A percentile compares a stretch with the other conserved stretches of the same genome.
Conservation (phyloP, 345 rosid genomes). For the Salix viminalis region DNA sequence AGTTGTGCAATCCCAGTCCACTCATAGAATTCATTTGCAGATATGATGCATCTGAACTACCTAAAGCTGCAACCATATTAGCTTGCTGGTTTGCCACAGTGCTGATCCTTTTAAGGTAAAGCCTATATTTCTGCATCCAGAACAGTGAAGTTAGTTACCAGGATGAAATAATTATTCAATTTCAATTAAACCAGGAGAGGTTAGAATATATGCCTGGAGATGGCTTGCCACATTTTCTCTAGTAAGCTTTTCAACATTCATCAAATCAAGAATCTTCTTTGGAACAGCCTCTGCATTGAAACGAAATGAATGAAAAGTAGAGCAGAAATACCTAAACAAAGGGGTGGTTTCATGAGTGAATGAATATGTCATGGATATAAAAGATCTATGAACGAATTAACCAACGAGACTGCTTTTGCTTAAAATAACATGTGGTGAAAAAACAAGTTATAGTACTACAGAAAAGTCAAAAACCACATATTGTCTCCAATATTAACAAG, state of each 20-base stretch:
- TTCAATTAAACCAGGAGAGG: background rate
- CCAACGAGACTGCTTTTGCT: background rate
- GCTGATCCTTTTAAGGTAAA: slow-evolving; percentile 68
- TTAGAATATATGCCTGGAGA: slow-evolving; percentile 22
- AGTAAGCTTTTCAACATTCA: slow-evolving; percentile 34
- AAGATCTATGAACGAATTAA: background rate
- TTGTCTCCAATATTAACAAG: background rate
- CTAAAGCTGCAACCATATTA: slow-evolving; percentile 48
- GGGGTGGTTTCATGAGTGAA: background rate
- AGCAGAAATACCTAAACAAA: background rate
- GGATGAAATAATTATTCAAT: background rate
- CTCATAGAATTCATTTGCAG: slow-evolving; percentile 49
- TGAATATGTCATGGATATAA: background rate
- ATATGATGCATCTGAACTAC: slow-evolving; percentile 53
- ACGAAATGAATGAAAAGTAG: background rate
- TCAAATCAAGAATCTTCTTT: slow-evolving; percentile 33
- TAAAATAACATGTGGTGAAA: background rate
- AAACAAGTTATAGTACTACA: background rate
- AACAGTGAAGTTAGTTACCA: slow-evolving; percentile 18
- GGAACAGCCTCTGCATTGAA: slow-evolving; percentile 33
- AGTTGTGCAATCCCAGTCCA: slow-evolving; percentile 45
- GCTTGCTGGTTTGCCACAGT: slow-evolving; percentile 63
- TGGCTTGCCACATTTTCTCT: slow-evolving; percentile 38
- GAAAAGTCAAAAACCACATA: background rate
- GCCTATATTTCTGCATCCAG: slow-evolving; percentile 66